Conservation (phyloP, 257 asterid species). For the Gentiana dahurica region DNA sequence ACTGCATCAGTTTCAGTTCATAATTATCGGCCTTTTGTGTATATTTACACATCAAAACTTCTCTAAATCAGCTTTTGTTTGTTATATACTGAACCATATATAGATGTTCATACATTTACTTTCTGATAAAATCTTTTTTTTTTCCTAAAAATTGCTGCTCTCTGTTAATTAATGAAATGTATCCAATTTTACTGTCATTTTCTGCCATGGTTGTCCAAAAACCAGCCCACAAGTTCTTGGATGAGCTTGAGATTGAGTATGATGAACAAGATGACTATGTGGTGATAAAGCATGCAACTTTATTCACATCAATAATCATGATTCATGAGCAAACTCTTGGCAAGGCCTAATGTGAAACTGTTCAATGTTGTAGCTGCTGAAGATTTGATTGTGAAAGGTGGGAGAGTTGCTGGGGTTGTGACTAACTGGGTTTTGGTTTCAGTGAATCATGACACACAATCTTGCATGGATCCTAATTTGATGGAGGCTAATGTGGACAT, state of each 20-base stretch:
- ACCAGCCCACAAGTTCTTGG: slow-evolving; percentile 71
- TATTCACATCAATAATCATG: slow-evolving; percentile 90
- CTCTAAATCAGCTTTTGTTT: too few species aligned
- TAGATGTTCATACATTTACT: too few species aligned
- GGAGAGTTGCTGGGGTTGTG: slow-evolving; percentile 74
- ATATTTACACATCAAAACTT: too few species aligned
- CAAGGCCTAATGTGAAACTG: slow-evolving; percentile 34
- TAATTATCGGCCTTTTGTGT: too few species aligned
- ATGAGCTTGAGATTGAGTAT: too few species aligned
- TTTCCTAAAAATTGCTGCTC: too few species aligned
- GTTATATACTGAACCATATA: too few species aligned
- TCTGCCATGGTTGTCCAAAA: slow-evolving; percentile 85
- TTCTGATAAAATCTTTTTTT: too few species aligned
- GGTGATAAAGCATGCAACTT: slow-evolving; percentile 82
- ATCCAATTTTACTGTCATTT: slow-evolving; percentile 33
- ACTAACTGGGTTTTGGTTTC: slow-evolving; percentile 91
- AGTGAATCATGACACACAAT: slow-evolving; percentile 85
- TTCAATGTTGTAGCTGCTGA: slow-evolving; percentile 93
- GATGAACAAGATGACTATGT: slow-evolving; percentile 32
- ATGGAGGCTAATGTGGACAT: slow-evolving; percentile 94
- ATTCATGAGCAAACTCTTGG: slow-evolving; percentile 53
- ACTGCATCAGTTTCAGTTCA: too few species aligned
- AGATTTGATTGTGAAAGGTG: slow-evolving; percentile 20
- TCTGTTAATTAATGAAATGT: too few species aligned
- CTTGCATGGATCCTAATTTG: slow-evolving; percentile 92